Conservation (phyloP, 2,329 filamentous ascomycete genomes). For the Lasiodiplodia sp. region DNA sequence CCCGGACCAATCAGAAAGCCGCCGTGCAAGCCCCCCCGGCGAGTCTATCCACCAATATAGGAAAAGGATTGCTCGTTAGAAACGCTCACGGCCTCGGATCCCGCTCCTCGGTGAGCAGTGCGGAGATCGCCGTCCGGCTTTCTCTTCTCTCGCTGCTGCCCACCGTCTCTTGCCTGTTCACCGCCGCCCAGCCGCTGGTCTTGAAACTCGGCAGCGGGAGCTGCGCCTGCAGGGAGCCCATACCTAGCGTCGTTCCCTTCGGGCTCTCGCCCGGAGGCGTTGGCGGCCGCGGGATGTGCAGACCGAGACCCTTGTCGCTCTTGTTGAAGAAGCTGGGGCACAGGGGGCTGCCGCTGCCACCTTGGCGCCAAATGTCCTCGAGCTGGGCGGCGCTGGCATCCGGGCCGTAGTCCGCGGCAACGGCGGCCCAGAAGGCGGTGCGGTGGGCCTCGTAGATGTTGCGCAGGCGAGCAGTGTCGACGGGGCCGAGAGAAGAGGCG, state of each 20-base stretch:
- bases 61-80: constrained; percentile 10
- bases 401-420: constrained; percentile 75
- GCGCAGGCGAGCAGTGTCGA: constrained; percentile 73
- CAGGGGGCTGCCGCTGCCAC: constrained; percentile 24
- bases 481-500: constrained; percentile 53
- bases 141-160: constrained; percentile 18
- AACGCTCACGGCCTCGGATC: constrained; percentile 19
- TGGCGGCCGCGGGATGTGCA: constrained; percentile 24
- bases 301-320: constrained; percentile 19
- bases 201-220: constrained; percentile 14
- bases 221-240: constrained; percentile 16
- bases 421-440: constrained; percentile 73
- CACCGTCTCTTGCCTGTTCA: constrained; percentile 8
- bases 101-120: constrained; percentile 28
- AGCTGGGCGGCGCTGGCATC: constrained; percentile 68
- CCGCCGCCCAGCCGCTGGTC: constrained; percentile 10
- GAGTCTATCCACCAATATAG: constrained; percentile 14
- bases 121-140: constrained; percentile 21
- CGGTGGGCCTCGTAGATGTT: constrained; percentile 75
- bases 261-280: constrained; percentile 27
- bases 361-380: constrained; percentile 70
- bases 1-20: constrained; percentile 13
- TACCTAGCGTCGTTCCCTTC: constrained; percentile 13
- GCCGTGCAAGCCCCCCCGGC: neutral
- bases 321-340: constrained; percentile 22